Evolutionary conservation across 345 rosid species (phyloP), one percentile per base, ranked within the genome.

Genomic region (Euphorbia peplus): DNA sequence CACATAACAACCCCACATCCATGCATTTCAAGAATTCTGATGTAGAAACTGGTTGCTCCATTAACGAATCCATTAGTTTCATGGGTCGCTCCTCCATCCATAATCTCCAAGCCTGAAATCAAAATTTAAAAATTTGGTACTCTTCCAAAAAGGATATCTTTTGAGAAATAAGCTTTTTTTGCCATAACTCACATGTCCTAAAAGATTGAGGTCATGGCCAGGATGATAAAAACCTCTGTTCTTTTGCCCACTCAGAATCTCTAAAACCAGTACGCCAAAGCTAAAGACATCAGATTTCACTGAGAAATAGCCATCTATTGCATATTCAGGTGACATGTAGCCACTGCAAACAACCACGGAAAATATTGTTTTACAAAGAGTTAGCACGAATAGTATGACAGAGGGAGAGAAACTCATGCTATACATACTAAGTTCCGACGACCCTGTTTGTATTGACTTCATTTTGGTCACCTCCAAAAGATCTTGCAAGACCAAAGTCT

Each of bases 401-500:
- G 14, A 54, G 30, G 1, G 44, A 32, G 19, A 7, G 26, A 3
- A 2, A 8, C 13, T 35, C 15, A 8, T 55, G 37, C 22, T 10
- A 32, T 68, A 56, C 53, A 1, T 56, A 68, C 71, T 55, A 68
- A 21, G 71, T 68, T 26, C 63, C 70, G 5, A 42, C 4, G 25
- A 68, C 37, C 42, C 54, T 68, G 19, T 22, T 67, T 8, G 71
- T 68, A 44, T 42, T 68, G 56, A 4, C 55, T 68, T 56, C 54
- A 56, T 41, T 55, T 56, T 68, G 63, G 42, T 57, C 41, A 26
- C 41, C 53, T 39, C 71, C 71, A 55, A 67, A 67, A 22, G 71
- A 54, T 67, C 71, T 67, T 56, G 71, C 71, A 18, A 56, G 44
- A 68, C 63, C 71, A n/a, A 68, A 68, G 63, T 68, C 55, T 26